Base-by-base conservation (phyloP, 805 yeast genomes). In the Debaryomyces prosopidis region DNA sequence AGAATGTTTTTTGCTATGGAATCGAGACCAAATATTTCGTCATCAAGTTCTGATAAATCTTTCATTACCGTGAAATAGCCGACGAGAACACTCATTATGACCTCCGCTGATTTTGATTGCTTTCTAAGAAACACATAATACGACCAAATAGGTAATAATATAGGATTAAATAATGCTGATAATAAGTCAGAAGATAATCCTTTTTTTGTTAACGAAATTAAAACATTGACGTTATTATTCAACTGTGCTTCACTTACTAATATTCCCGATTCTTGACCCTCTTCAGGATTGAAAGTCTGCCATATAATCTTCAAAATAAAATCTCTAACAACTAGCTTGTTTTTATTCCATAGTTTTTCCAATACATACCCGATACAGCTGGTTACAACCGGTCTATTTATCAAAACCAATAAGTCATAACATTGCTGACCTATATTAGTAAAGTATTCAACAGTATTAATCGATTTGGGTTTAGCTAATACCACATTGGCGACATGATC, bases 401-500 rank as follows among this genome's bases (percentile, higher is more conserved):
- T 75, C 49, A 74, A 66, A 4, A 79, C 73, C 30, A 89, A 69
- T 1, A 87, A 62, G 0, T 76, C 75, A 57, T 79, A 82, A 6
- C 85, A 62, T 59, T 92, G 97, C 3, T 48, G 46, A 4, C 89
- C 85, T 5, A 92, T 65, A n/a, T 63, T 70, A 1, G 66, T 52
- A 50, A 82, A 84, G 59, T 89, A 92, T 0, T 60, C 71, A 0
- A 58, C 62, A 0, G 81, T 69, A 1, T 72, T 44, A 7, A 84
- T 56, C 0, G 58, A 55, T 39, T 64, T 66, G 0, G 97, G 97
- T 48, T 82, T 83, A 14, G 83, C 65, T 23, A 85, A 60, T 12
- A 92, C 61, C 2, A 89, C 73, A 35, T 75, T 77, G n/a, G 87
- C 80, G 1, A 88, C 86, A 46, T 83, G 79, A 20, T 80, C 81